Evolutionary conservation across 2,329 filamentous ascomycete genomes (phyloP).

Genomic region (Arthrobotrys iridis): DNA sequence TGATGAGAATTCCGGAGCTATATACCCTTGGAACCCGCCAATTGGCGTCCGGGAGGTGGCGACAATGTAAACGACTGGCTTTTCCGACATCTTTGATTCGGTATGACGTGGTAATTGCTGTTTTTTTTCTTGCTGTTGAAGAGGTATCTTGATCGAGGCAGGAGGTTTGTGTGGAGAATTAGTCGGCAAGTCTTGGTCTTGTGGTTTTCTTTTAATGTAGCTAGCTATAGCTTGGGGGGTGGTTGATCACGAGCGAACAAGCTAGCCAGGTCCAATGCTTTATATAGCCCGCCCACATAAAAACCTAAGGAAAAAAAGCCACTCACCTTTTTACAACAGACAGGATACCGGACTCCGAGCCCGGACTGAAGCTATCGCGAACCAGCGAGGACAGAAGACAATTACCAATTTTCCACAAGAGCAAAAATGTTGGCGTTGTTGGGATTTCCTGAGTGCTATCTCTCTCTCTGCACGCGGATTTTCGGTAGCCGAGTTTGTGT

Average conservation of each 20-base stretch:
- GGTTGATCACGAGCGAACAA: conserved; percentile 18
- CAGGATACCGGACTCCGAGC: conserved; percentile 50
- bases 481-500: conserved; percentile 49
- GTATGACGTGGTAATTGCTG: not conserved
- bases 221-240: conserved; percentile 18
- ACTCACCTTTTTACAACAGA: conserved; percentile 20
- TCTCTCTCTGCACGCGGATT: conserved; percentile 31
- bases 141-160: not conserved
- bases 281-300: too few species aligned
- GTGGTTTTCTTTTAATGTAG: too few species aligned
- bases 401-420: not conserved
- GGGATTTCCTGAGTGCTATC: too few species aligned
- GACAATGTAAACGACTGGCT: conserved; percentile 86
- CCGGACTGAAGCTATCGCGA: conserved; percentile 33
- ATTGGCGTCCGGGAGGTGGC: conserved; percentile 89
- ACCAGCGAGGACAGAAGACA: not conserved
- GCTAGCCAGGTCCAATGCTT: not conserved
- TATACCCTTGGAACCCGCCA: conserved; percentile 92
- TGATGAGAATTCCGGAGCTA: conserved; percentile 1
- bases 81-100: conserved; percentile 17
- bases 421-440: conserved; percentile 25
- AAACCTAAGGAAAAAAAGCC: not conserved
- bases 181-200: too few species aligned
- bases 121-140: not conserved
- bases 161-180: too few species aligned